phyloP scores from a whole-genome alignment of 768 basidiomycete genomes.

The Daedaleopsis nitida region DNA sequence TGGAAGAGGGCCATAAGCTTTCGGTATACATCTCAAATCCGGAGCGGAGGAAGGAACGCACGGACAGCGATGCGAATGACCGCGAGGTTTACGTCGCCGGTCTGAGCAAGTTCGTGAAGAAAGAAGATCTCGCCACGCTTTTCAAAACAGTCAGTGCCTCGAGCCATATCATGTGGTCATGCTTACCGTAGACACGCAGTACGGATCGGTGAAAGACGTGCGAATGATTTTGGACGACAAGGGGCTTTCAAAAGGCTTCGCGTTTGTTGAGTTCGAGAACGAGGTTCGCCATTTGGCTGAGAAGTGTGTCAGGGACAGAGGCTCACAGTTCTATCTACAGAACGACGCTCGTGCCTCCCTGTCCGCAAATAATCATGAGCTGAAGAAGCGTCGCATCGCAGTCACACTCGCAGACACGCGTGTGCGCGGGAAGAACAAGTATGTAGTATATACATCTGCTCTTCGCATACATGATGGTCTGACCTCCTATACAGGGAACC shows the following conservation, averaged over 20 bases:
- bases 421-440: constrained; percentile 30
- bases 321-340: constrained; percentile 36
- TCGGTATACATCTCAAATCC: constrained; percentile 91
- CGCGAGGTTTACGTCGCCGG: constrained; percentile 89
- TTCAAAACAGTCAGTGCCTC: constrained; percentile 66
- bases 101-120: constrained; percentile 74
- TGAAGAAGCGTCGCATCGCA: constrained; percentile 88
- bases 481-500: constrained; percentile 6
- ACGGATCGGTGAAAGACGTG: constrained; percentile 80
- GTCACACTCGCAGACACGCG: constrained; percentile 85
- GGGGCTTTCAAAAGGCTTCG: constrained; percentile 79
- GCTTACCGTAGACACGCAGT: constrained; percentile 45
- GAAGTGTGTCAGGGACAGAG: too few relatives aligned
- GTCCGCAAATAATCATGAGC: constrained; percentile 80
- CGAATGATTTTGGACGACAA: constrained; percentile 75
- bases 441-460: neutral
- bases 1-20: constrained; percentile 67
- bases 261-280: constrained; percentile 88
- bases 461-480: neutral
- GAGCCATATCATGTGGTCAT: neutral
- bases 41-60: constrained; percentile 84
- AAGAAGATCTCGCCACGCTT: constrained; percentile 74
- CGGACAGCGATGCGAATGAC: constrained; percentile 82
- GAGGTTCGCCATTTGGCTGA: constrained; percentile 48
- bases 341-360: constrained; percentile 71